Conservation (phyloP, 176 grass and related monocot species). For the Canna indica region DNA sequence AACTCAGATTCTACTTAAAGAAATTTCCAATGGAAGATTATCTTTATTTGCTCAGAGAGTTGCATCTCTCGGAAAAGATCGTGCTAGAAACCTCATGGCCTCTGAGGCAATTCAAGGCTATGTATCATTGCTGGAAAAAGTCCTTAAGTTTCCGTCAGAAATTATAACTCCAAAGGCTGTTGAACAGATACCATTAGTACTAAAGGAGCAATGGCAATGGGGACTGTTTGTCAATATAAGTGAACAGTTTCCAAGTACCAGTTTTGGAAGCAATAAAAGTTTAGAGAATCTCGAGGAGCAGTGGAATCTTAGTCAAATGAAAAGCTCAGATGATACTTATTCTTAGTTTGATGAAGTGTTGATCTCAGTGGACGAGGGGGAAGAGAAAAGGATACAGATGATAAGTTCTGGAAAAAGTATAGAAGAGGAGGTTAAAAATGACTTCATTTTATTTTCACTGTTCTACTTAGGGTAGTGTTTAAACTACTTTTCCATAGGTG, state of each 20-base stretch:
- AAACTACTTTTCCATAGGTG: not conserved
- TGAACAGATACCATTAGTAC: conserved; percentile 49
- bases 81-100: conserved; percentile 81
- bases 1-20: conserved; percentile 43
- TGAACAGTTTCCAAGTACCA: conserved; percentile 32
- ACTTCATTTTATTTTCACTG: not conserved
- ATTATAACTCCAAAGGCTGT: conserved; percentile 35
- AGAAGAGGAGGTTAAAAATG: conserved; percentile 72
- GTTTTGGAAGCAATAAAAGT: conserved; percentile 39
- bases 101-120: conserved; percentile 71
- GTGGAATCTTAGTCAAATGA: conserved; percentile 41
- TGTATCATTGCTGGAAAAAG: conserved; percentile 54
- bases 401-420: conserved; percentile 39
- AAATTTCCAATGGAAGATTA: conserved; percentile 53
- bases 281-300: conserved; percentile 58
- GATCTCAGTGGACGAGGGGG: conserved; percentile 61
- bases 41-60: conserved; percentile 57
- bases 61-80: conserved; percentile 56
- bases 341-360: conserved; percentile 48
- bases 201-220: conserved; percentile 87
- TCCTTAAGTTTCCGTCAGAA: conserved; percentile 65
- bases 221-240: conserved; percentile 56
- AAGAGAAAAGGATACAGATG: conserved; percentile 63
- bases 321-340: conserved; percentile 25
- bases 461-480: not conserved